Evolutionary conservation across 2,329 filamentous ascomycete genomes (phyloP), one percentile per base, ranked within the genome.

Genomic region (Arthrinium phaeospermum): DNA sequence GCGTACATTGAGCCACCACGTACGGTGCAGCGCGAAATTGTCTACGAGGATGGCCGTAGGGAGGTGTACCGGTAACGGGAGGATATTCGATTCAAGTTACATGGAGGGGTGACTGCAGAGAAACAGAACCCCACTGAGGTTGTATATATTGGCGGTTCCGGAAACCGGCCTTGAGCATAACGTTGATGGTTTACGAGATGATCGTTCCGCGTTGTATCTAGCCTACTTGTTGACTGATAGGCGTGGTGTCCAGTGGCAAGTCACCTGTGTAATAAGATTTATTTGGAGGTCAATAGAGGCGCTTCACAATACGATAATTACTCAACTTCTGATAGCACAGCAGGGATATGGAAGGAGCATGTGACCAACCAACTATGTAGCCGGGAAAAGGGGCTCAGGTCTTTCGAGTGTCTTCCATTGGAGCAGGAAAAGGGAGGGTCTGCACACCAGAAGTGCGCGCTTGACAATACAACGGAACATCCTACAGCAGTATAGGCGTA

Each of bases 1-100:
- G 78, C 83, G 3, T 88, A 85, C 70, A 80, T 86, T 70, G 86
- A 87, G 74, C 81, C 81, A 67, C 84, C 85, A 22, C 80, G 81
- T 70, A 81, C 80, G 68, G 78, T 81, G 37, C 79, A 82, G 19
- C 84, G 84, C 67, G 85, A 86, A 47, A 81, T 86, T 37, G 80
- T 85, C 27, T 88, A 88, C 74, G 83, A 86, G 53, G 82, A 84
- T 73, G 74, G 75, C 72, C 75, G 74, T 61, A 77, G 79, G 70
- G 78, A 76, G 73, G 72, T 80, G 46, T 80, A 79, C 71, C 77
- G 79, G 72, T 81, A 71, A 57, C 14, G 5, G 16, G 37, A 27
- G 67, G n/a, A 24, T 47, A 13, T 30, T 30, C 22, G 61, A 67
- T 45, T 24, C 41, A 24, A 37, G 68, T 57, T 24, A 67, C 64